Evolutionary conservation across 1,284 basidiomycete genomes (phyloP).

Genomic region (Leccinum brunneo-olivaceum): DNA sequence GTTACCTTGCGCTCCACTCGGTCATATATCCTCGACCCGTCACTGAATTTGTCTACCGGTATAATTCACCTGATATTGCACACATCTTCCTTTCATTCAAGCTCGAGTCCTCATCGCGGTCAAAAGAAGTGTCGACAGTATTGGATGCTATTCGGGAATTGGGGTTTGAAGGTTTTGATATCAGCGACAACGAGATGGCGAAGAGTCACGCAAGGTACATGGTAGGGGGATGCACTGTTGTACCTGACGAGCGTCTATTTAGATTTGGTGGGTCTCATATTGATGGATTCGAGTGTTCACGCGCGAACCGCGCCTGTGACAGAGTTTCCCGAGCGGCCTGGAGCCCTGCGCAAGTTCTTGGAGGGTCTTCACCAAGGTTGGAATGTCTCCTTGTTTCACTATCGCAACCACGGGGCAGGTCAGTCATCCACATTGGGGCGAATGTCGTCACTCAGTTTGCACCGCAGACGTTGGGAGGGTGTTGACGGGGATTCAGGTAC

Average conservation of each 20-base stretch:
- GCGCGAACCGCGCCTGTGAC: slow-evolving; percentile 4
- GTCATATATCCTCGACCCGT: slow-evolving; percentile 87
- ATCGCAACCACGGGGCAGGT: slow-evolving; percentile 95
- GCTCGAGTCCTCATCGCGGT: slow-evolving; percentile 59
- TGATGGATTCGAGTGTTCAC: not conserved
- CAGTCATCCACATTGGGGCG: slow-evolving; percentile 21
- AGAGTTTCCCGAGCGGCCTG: slow-evolving; percentile 97
- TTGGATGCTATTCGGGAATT: slow-evolving; percentile 53
- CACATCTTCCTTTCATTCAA: slow-evolving; percentile 92
- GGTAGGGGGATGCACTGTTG: slow-evolving; percentile 77
- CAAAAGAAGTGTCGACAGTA: slow-evolving; percentile 64
- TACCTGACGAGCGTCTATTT: slow-evolving; percentile 85
- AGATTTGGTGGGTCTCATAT: slow-evolving; percentile 70
- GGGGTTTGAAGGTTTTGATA: slow-evolving; percentile 82
- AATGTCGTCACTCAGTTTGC: slow-evolving; percentile 9
- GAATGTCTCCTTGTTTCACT: slow-evolving; percentile 97
- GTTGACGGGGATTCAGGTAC: slow-evolving; percentile 91
- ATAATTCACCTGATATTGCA: slow-evolving; percentile 61
- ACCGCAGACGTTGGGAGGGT: slow-evolving; percentile 83
- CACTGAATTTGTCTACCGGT: slow-evolving; percentile 97
- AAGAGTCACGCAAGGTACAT: slow-evolving; percentile 94
- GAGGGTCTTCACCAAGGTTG: slow-evolving; percentile 76
- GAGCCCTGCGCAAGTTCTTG: slow-evolving; percentile 87
- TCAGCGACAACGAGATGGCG: slow-evolving; percentile 92
- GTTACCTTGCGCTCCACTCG: slow-evolving; percentile 84